Evolutionary conservation across 371 early-diverging fungal genomes (phyloP), one percentile per base, ranked within the genome.

Genomic region (Apophysomyces trapeziformis): DNA sequence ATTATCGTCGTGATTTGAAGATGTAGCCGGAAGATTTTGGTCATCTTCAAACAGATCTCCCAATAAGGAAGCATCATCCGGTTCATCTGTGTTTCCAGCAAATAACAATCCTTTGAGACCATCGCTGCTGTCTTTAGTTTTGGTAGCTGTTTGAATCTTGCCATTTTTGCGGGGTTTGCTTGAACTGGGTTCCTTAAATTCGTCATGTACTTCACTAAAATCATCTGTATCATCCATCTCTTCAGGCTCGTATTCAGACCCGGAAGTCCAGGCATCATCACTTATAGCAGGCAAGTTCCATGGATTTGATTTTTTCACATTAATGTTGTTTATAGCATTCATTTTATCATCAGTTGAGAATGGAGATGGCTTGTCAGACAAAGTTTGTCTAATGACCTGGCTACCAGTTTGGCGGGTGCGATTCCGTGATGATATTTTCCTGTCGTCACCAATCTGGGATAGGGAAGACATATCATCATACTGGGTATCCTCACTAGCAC

Each of bases 181-280:
- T 11, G 41, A 41, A 21, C 21, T 5, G 5, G 54, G 7, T 50
- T 26, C 21, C 21, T 26, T 50, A 7, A 5, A 9, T 2, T n/a
- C 21, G 9, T n/a, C 21, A 26, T 26, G 32, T 26, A 26, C 32
- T 26, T 26, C 32, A 26, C 32, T 26, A 26, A 3, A 26, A 26
- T 26, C 32, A 21, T 8, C 54, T 18, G 4, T n/a, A 5, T 50
- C 16, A 21, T 21, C 21, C 9, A 7, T 5, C 32, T 50, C 54
- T 50, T 41, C 41, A 21, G 54, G 54, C 21, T 50, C 54, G 32
- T 50, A 50, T 50, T 50, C 54, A 50, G 54, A 50, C 2, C 54
- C 54, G 9, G 54, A 50, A 26, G 54, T 50, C 54, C 54, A 50
- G 21, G 16, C 54, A 8, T 18, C 54, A 21, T 50, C 54, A 50